Conservation (phyloP, 495 filamentous ascomycete species). For the Symbiotaphrina buchneri region DNA sequence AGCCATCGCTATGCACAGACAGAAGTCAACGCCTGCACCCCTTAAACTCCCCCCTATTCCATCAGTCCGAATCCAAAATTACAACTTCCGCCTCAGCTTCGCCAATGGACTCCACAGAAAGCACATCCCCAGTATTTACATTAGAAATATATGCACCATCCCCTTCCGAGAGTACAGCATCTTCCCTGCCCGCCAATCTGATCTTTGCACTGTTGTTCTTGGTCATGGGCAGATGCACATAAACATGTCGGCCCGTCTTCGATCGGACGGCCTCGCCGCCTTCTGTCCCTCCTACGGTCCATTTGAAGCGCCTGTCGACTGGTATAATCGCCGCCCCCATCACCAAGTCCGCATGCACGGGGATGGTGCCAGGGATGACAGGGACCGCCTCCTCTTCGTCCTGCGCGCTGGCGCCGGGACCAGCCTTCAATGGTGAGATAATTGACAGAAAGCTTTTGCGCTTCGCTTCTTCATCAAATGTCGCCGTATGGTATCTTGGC, state of each 20-base stretch:
- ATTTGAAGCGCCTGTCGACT: slow-evolving; percentile 28
- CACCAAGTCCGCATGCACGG: slow-evolving; percentile 57
- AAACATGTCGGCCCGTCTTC: slow-evolving; percentile 40
- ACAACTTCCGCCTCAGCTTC: slow-evolving; percentile 45
- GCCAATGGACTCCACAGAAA: slow-evolving; percentile 38
- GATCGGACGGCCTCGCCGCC: slow-evolving; percentile 16
- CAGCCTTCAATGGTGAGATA: slow-evolving; percentile 44
- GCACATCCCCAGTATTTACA: slow-evolving; percentile 31
- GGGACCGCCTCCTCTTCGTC: slow-evolving; percentile 32
- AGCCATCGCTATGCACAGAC: too few relatives aligned
- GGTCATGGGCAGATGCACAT: slow-evolving; percentile 54
- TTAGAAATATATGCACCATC: slow-evolving; percentile 47
- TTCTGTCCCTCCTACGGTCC: slow-evolving; percentile 27
- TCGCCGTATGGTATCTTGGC: slow-evolving; percentile 46
- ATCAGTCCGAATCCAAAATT: too few relatives aligned
- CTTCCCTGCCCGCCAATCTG: slow-evolving; percentile 34
- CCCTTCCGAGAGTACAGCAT: slow-evolving; percentile 38
- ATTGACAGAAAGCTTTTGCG: slow-evolving; percentile 41
- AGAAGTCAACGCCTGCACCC: not conserved
- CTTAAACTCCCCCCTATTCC: too few relatives aligned
- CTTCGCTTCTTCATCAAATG: slow-evolving; percentile 46
- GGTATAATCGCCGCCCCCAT: slow-evolving; percentile 50
- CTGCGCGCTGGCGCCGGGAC: slow-evolving; percentile 26
- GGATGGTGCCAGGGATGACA: slow-evolving; percentile 36
- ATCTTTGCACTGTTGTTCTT: slow-evolving; percentile 46